Evolutionary conservation across 2,329 filamentous ascomycete species (phyloP), one percentile per base, ranked within the genome.

Genomic region (Diplodia scrobiculata): DNA sequence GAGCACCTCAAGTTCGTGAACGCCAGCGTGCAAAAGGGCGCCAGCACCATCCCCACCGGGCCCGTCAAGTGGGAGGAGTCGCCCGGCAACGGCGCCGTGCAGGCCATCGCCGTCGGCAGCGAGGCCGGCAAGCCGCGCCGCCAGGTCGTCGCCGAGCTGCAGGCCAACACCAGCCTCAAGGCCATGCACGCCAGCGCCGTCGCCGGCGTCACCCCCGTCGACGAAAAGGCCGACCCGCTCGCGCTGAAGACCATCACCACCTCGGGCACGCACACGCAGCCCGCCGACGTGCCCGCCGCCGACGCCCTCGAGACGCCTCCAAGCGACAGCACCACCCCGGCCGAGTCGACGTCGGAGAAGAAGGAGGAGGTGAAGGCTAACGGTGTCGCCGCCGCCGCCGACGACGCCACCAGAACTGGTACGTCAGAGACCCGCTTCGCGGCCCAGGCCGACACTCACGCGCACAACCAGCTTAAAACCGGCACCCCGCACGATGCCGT

Each of bases 41-140:
- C 69, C 47, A 75, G 77, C 32, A 82, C 81, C 7, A 72, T 82
- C 25, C 81, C 81, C 1, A 80, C 75, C 21, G 81, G 81, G 0
- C 81, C 81, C 1, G 79, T 83, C 21, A 78, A 75, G 66, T 83
- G 80, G 81, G 78, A 80, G 67, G 73, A 76, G 66, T 71, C 70
- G n/a, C 72, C 72, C 6, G 73, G 78, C 9, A 11, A 11, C 54
- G 80, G 79, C n/a, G 75, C 76, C 38, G 74, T 82, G 72, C 76
- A 78, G 55, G 80, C 80, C 0, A 73, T 80, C 51, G 81, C 80
- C 6, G 77, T 83, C 13, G 81, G 81, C 3, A 75, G 70, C 14
- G 76, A 80, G 64, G 74, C 77, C 29, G 80, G 80, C n/a, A 71
- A 74, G 67, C 77, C 72, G 14, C 72, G 81, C 36, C 72, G 75